Conservation (phyloP, 202 grass and related monocot genomes). For the Saccharum hybrid region DNA sequence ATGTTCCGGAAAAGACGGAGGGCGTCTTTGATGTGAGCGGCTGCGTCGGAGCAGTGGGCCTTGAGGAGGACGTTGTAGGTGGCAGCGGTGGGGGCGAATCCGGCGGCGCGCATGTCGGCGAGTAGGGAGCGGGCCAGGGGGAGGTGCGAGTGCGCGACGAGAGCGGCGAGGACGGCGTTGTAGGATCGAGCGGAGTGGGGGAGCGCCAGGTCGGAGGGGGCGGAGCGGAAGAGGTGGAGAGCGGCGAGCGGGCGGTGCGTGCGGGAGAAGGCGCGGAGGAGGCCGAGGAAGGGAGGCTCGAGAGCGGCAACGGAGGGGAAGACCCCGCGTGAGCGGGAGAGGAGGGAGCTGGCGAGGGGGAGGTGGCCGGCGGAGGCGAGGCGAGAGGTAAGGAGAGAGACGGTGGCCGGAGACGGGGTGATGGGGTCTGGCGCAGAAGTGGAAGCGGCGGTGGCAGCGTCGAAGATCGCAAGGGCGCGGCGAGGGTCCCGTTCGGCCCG, state of each 20-base stretch:
- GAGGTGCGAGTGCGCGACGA: slow-evolving; percentile 65
- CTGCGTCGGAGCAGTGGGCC: slow-evolving; percentile 61
- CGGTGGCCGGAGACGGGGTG: slow-evolving; percentile 51
- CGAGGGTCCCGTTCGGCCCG: slow-evolving; percentile 60
- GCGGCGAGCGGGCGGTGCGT: slow-evolving; percentile 70
- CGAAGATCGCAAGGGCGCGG: slow-evolving; percentile 77
- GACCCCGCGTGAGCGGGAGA: slow-evolving; percentile 57
- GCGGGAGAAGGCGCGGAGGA: slow-evolving; percentile 73
- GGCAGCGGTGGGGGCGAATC: slow-evolving; percentile 63
- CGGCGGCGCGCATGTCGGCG: slow-evolving; percentile 73
- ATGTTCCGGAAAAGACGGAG: slow-evolving; percentile 58
- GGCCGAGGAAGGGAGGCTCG: slow-evolving; percentile 64
- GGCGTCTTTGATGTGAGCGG: slow-evolving; percentile 49
- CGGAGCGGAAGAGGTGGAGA: slow-evolving; percentile 74
- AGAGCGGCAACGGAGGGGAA: slow-evolving; percentile 51
- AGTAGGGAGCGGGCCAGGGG: slow-evolving; percentile 64
- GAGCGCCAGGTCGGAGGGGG: slow-evolving; percentile 58
- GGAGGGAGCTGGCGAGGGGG: slow-evolving; percentile 74
- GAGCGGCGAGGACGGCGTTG: slow-evolving; percentile 67
- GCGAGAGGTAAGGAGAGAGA: slow-evolving; percentile 67
- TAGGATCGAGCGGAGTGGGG: slow-evolving; percentile 78
- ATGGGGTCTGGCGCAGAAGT: slow-evolving; percentile 19
- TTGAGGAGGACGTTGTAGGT: slow-evolving; percentile 90
- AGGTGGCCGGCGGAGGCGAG: slow-evolving; percentile 59
- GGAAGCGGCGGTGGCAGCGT: slow-evolving; percentile 60